Conservation (phyloP, 139 green algal genomes). For the Dunaliella sp. region DNA sequence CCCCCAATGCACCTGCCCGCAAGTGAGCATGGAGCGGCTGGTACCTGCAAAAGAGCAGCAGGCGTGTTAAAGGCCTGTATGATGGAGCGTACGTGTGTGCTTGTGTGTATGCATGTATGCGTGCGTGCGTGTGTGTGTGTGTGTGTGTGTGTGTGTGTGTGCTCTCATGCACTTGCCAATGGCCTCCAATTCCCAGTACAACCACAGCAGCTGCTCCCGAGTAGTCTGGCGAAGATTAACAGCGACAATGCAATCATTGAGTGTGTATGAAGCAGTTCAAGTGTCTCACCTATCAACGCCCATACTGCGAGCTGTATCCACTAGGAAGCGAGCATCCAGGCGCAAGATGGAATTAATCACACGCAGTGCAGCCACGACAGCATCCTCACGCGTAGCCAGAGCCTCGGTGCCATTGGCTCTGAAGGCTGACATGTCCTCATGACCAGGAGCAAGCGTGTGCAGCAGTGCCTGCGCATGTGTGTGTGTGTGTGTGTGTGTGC, state of each 20-base stretch:
- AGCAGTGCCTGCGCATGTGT: conserved; percentile 39
- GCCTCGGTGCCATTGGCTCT: conserved; percentile 16
- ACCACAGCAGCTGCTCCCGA: too few relatives aligned
- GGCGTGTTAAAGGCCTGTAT: background rate
- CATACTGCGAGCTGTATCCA: background rate
- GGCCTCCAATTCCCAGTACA: too few relatives aligned
- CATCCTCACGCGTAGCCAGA: conserved; percentile 26
- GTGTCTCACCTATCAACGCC: conserved; percentile 14
- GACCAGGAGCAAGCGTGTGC: conserved; percentile 41
- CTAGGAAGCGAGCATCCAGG: conserved; percentile 32
- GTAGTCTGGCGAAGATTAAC: too few relatives aligned
- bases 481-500: too few relatives aligned
- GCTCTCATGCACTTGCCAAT: too few relatives aligned
- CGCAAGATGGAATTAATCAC: conserved; percentile 55
- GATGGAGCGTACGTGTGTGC: too few relatives aligned
- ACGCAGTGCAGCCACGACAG: conserved; percentile 52
- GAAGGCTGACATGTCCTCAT: conserved; percentile 33
- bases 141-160: too few relatives aligned
- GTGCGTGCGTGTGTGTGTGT: too few relatives aligned
- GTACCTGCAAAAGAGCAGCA: conserved; percentile 4
- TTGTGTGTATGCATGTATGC: too few relatives aligned
- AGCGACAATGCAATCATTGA: too few relatives aligned
- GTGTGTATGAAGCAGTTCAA: too few relatives aligned
- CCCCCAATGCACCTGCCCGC: background rate
- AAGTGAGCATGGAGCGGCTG: conserved; percentile 28